Evolutionary conservation across 495 filamentous ascomycete species (phyloP).

Genomic region (Neurospora sp.): DNA sequence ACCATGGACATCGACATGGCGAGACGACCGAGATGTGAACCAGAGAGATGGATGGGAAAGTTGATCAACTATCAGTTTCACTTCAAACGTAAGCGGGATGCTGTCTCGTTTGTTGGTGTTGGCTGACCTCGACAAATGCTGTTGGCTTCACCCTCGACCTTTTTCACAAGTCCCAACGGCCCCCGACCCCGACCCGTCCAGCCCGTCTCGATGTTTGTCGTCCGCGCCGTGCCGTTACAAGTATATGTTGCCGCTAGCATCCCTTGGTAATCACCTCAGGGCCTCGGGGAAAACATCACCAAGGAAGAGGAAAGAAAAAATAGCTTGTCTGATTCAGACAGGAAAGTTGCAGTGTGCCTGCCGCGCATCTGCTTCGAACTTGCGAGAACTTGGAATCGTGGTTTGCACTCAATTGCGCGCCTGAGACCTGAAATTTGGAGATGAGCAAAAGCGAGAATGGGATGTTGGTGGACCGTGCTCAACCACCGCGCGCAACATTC

Average conservation of each 20-base stretch:
- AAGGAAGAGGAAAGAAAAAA: not conserved
- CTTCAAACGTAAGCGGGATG: not conserved
- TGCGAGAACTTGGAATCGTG: not conserved
- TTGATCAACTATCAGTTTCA: no score
- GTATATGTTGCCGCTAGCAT: not conserved
- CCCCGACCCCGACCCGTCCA: not conserved
- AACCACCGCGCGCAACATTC: not conserved
- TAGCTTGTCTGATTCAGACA: not conserved
- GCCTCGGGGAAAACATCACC: not conserved
- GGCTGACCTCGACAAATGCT: no score
- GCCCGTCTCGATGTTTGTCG: not conserved
- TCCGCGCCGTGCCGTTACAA: not conserved
- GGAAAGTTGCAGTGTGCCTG: not conserved
- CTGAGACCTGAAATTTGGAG: not conserved
- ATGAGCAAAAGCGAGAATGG: not conserved
- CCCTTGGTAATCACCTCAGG: not conserved
- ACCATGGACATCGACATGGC: not conserved
- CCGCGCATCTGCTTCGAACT: not conserved
- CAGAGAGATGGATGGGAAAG: no score
- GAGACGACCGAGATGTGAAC: no score
- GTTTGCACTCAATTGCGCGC: not conserved
- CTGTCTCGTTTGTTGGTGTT: not conserved
- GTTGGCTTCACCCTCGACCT: not conserved
- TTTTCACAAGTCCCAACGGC: not conserved
- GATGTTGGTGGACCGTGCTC: not conserved